Conservation (phyloP, 2,329 filamentous ascomycete species). For the Cryphonectria naterciae region DNA sequence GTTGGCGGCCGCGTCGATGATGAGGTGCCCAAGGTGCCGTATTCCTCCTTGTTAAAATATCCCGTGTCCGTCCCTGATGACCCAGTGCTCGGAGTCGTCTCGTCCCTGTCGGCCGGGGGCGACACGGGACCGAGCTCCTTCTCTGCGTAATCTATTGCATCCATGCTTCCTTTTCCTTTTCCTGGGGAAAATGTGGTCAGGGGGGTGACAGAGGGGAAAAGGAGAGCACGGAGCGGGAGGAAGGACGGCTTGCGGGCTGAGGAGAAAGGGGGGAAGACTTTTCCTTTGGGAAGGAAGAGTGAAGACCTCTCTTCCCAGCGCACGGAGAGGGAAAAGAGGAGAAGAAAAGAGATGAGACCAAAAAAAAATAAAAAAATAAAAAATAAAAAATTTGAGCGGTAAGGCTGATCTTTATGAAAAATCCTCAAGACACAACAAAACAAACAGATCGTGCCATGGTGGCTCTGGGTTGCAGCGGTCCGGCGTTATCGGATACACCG, state of each 20-base stretch:
- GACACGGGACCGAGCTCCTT: slow-evolving; percentile 8
- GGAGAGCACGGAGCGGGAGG: background rate
- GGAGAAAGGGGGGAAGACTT: background rate
- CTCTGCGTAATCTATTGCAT: background rate
- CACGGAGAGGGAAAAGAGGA: background rate
- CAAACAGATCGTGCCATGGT: background rate
- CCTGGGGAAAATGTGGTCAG: no score
- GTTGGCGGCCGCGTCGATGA: background rate
- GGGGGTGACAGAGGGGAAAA: background rate
- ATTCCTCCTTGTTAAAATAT: background rate
- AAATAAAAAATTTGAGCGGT: background rate
- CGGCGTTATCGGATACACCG: background rate
- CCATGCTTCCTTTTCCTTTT: background rate
- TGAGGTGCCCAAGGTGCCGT: background rate
- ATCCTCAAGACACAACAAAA: background rate
- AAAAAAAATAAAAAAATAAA: no score
- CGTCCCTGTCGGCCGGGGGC: background rate
- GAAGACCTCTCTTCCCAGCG: background rate
- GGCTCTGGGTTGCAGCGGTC: background rate
- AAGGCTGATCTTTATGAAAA: background rate
- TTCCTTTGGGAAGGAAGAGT: background rate
- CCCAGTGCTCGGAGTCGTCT: background rate
- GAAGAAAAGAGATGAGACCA: background rate
- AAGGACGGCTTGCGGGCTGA: no score
- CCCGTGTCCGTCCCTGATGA: background rate